Conservation (phyloP, 495 filamentous ascomycete species). For the Neurospora sp. region DNA sequence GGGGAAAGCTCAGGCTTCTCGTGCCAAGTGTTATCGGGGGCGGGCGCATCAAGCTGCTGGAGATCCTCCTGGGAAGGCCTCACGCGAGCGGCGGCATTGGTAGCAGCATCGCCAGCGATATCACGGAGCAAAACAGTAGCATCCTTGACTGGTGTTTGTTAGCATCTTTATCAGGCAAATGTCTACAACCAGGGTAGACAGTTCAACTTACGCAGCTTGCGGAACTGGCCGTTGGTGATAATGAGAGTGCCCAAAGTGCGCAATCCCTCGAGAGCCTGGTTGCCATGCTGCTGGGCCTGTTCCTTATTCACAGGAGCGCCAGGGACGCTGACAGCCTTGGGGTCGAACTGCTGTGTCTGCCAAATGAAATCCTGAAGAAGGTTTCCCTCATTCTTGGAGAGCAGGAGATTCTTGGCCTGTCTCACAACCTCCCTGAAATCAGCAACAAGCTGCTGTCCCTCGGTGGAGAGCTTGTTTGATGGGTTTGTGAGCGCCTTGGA, state of each 20-base stretch:
- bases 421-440: conserved; percentile 79
- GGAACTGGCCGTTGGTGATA: conserved; percentile 93
- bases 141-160: conserved; percentile 75
- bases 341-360: conserved; percentile 67
- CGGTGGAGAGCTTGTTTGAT: conserved; percentile 66
- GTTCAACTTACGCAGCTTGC: conserved; percentile 68
- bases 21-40: conserved; percentile 88
- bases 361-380: conserved; percentile 94
- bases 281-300: conserved; percentile 67
- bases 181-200: not conserved
- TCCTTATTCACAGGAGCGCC: conserved; percentile 62
- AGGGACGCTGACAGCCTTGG: conserved; percentile 49
- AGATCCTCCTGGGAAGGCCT: conserved; percentile 74
- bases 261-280: conserved; percentile 72
- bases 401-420: conserved; percentile 76
- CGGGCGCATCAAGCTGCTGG: conserved; percentile 66
- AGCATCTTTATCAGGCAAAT: conserved; percentile 18
- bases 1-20: conserved; percentile 72
- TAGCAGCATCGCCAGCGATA: conserved; percentile 81
- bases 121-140: conserved; percentile 74
- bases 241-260: conserved; percentile 80
- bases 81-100: conserved; percentile 66
- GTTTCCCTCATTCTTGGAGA: conserved; percentile 93
- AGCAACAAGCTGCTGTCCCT: conserved; percentile 65
- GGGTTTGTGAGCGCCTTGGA: conserved; percentile 59